Evolutionary conservation across 495 filamentous ascomycete species (phyloP), one percentile per base, ranked within the genome.

Genomic region (Daldinia vernicosa): DNA sequence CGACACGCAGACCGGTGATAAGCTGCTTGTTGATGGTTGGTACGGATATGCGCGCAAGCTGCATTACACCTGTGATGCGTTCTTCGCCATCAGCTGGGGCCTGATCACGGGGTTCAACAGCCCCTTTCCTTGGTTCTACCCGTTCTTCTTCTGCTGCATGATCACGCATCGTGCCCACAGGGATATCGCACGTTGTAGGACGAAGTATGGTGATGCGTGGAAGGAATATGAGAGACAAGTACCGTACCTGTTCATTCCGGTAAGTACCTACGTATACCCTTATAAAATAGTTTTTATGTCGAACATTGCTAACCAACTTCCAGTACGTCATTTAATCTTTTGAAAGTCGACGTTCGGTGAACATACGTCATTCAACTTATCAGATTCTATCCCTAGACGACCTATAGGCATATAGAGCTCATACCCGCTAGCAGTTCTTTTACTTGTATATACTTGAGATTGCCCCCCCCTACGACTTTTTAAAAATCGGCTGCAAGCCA

Each of bases 71-170:
- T 96, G 93, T 80, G 95, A 99, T 78, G 83, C 91, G 11, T 94
- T 86, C 79, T 97, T 98, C 72, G 89, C 93, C 28, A 73, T 81
- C 32, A 78, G 74, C 47, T 88, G 86, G 88, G 88, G 85, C 8
- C 71, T 90, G 32, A 83, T 89, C 64, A 88, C 86, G 8, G 88
- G 88, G 4, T 89, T 90, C 68, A 76, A 75, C 22, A 92, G 89
- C 78, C 95, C 95, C 3, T 94, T 98, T 82, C 95, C 95, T 2
- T 99, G 95, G 94, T 99, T 99, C 80, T 97, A 98, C 75, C 92
- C 94, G 12, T 78, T 92, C 45, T 99, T 99, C 84, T 99, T 99
- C 78, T 82, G 84, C 26, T 83, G 80, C 74, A 98, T 99, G 95
- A 98, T 99, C 77, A 82, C 88, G 15, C 95, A 99, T 81, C 92